Conservation (phyloP, 1,139 yeast genomes). For the Pneumocystis oryctolagi region DNA sequence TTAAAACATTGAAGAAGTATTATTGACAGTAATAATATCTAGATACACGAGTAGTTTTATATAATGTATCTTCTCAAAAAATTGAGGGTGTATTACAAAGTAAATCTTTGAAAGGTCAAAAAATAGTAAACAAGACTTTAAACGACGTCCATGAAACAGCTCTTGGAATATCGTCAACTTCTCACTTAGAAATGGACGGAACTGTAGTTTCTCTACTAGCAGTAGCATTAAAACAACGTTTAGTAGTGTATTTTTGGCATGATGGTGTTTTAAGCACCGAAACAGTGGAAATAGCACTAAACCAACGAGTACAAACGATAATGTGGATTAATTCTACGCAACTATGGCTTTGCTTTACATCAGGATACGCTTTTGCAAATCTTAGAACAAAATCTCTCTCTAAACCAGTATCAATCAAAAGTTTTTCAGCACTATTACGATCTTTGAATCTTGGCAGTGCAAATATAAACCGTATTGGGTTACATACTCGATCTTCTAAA, state of each 20-base stretch:
- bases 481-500: conserved; percentile 10
- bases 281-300: conserved; percentile 23
- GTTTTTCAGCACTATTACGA: conserved; percentile 11
- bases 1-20: not conserved
- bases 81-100: not conserved
- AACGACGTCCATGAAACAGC: not conserved
- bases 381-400: conserved; percentile 9
- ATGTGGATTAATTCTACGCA: conserved; percentile 26
- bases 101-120: not conserved
- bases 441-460: conserved; percentile 13
- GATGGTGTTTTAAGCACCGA: conserved; percentile 22
- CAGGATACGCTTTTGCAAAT: conserved; percentile 21
- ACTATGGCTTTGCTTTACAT: conserved; percentile 24
- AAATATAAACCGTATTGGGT: conserved; percentile 12
- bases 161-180: not conserved
- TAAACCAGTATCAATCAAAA: conserved; percentile 11
- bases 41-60: not conserved
- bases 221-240: not conserved
- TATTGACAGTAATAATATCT: not conserved
- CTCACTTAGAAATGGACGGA: not conserved
- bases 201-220: not conserved
- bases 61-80: not conserved
- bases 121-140: too few species aligned
- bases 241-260: not conserved
- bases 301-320: conserved; percentile 25